phyloP scores from a whole-genome alignment of 805 yeast species.

The Pichia pseudocactophila region DNA sequence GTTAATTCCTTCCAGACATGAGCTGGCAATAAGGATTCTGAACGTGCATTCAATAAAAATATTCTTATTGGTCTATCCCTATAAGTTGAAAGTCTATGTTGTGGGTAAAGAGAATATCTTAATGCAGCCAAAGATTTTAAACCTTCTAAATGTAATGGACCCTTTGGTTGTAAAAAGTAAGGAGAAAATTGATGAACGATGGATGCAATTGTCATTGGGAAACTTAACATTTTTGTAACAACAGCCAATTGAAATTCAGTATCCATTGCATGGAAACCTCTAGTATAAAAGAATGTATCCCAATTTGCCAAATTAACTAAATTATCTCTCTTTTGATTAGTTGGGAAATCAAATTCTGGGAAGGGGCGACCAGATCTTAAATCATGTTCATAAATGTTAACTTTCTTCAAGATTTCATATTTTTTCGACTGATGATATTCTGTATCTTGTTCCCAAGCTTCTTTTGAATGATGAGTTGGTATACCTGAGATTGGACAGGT shows the following conservation, averaged over 20 bases:
- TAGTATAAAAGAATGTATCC: constrained; percentile 90
- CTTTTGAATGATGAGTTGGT: constrained; percentile 87
- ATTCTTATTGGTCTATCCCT: constrained; percentile 85
- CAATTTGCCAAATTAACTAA: constrained; percentile 71
- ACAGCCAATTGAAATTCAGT: constrained; percentile 94
- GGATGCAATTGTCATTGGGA: constrained; percentile 84
- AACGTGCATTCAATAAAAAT: constrained; percentile 83
- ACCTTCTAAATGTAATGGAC: constrained; percentile 87
- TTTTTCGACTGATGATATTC: constrained; percentile 59
- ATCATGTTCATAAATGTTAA: constrained; percentile 90
- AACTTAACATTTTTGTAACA: constrained; percentile 86
- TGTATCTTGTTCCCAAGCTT: constrained; percentile 79
- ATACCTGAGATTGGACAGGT: constrained; percentile 93
- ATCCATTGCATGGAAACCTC: constrained; percentile 93
- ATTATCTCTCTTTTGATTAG: constrained; percentile 64
- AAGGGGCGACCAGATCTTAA: constrained; percentile 87
- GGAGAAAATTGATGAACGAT: constrained; percentile 81
- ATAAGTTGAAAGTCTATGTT: constrained; percentile 46
- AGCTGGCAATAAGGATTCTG: constrained; percentile 88
- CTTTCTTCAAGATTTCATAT: constrained; percentile 73
- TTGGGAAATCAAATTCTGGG: constrained; percentile 94
- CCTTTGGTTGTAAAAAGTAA: constrained; percentile 69
- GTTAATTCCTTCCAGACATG: constrained; percentile 94
- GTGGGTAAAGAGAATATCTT: constrained; percentile 81
- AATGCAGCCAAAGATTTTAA: constrained; percentile 88